Base-by-base conservation (phyloP, 2,329 filamentous ascomycete species). In the Colletotrichum eremochloae region DNA sequence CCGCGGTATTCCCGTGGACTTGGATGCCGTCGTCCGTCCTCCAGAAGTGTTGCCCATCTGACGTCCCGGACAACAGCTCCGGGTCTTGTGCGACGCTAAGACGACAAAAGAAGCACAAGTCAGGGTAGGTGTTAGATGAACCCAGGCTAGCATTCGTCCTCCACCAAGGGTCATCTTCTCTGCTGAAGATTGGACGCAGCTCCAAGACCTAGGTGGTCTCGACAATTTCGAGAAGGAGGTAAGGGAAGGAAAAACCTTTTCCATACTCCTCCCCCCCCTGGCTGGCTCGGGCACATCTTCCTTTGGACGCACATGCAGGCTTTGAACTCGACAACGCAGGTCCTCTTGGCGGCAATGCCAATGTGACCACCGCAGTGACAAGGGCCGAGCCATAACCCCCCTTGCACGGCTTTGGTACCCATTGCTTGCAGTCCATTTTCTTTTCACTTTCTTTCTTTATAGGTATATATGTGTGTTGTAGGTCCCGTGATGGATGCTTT, bases 401-500 rank as follows among this genome's bases (percentile, higher is more conserved):
- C 60, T 63, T 52, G 46, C 44, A 11, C 60, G n/a, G 18, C 60
- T 20, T 9, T 42, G 29, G 42, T 42, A 12, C 40, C 15, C 42
- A 24, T 40, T 24, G 60, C 52, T 63, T 40, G 31, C 60, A 31
- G n/a, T 55, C 53, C 20, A 20, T 40, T 24, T n/a, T 33, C n/a
- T 52, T 53, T 46, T 7, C 29, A 15, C 46, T 14, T 12, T 42
- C 12, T 5, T n/a, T 11, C 18, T 44, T 18, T 46, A n/a, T n/a
- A n/a, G 55, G 56, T 69, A 69, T 69, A 69, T 55, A 36, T 33
- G 24, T 69, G 68, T 50, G 31, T 20, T 20, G 18, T 42, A 18
- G 63, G 69, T 61, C 69, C 69, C 66, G 63, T 72, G 69, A 72
- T 69, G 60, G 15, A 44, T 11, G 5, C n/a, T 53, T 15, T 14